These are phyloP conservation scores for Hypoxylon intermedium DNA, from an alignment of 495 filamentous ascomycete genomes.

Conservation along the genomic window DNA sequence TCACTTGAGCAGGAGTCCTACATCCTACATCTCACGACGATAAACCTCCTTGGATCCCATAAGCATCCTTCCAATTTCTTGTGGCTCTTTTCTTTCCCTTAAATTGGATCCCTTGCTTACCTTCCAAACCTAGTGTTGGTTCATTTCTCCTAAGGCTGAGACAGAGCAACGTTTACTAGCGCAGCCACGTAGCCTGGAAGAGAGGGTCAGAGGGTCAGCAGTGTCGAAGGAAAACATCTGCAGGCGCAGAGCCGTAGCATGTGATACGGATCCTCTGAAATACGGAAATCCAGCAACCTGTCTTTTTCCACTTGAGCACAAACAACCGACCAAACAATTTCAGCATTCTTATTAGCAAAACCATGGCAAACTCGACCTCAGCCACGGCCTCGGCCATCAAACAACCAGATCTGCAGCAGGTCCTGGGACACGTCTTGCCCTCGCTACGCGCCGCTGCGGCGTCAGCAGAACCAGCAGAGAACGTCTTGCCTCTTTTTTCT, in stretches of 20 bases:
- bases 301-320: slow-evolving; percentile 5
- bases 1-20: background rate
- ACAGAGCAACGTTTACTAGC: slow-evolving; percentile 30
- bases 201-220: slow-evolving; percentile 24
- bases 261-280: slow-evolving; percentile 28
- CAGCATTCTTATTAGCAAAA: slow-evolving; percentile 4
- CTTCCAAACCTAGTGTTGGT: background rate
- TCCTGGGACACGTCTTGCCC: slow-evolving; percentile 80
- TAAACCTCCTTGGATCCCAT: slow-evolving; percentile 8
- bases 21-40: slow-evolving; percentile 3
- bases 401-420: slow-evolving; percentile 66
- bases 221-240: slow-evolving; percentile 12
- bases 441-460: slow-evolving; percentile 84
- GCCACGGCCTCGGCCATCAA: slow-evolving; percentile 53
- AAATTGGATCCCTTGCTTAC: background rate
- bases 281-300: slow-evolving; percentile 14
- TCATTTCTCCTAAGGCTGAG: slow-evolving; percentile 9
- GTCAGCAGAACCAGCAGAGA: slow-evolving; percentile 76
- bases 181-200: slow-evolving; percentile 17
- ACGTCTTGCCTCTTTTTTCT: slow-evolving; percentile 80
- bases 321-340: slow-evolving; percentile 8
- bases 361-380: slow-evolving; percentile 42
- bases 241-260: slow-evolving; percentile 25
- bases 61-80: background rate
- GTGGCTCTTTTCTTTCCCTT: background rate